Base-by-base conservation (phyloP, 345 rosid species). In the Eucalyptus leucophloia region DNA sequence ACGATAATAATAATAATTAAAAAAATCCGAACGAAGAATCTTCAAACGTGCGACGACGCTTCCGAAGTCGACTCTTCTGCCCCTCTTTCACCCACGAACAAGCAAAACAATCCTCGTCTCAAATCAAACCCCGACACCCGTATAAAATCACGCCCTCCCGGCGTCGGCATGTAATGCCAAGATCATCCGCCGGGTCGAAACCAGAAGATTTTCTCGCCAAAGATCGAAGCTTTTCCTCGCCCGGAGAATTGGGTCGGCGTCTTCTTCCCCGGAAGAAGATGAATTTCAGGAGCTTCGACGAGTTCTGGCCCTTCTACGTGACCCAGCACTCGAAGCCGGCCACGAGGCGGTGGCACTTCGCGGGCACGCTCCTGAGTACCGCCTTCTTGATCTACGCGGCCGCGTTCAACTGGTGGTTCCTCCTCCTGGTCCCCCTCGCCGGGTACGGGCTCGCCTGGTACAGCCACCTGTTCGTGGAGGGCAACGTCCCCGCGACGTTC, bases 221-320 rank as follows among this genome's bases (percentile, higher is more conserved):
- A 56, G 62, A 24, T 56, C 62, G 30, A 56, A 56, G 30, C 62
- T 56, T 24, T 56, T 56, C 62, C 62, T 56, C 62, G 62, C 14
- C 62, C 62, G 62, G 62, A 56, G 10, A 86, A 42, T 34, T 40
- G 88, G 88, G 82, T 67, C 17, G 30, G 87, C 53, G 60, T 86
- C 24, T 21, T 83, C 44, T 42, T 42, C 53, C 58, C 10, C 16
- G 2, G 37, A 60, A 21, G 87, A 92, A 80, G 77, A 97, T 98
- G 99, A 97, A 96, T 91, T 98, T 98, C 94, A 94, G 98, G 94
- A 97, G 94, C 94, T 92, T 96, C 88, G 99, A 98, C 23, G 99
- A 98, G 90, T 98, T 96, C 89, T 97, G 99, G 99, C 92, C 97
- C 19, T 98, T 95, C 92, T 98, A 98, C 87, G 90, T 97, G 95